Percentiles rank a stretch among this genome's conserved stretches.
Evolutionary conservation across 83 land plant genomes (phyloP).

Genomic region (Isoetes engelmannii): DNA sequence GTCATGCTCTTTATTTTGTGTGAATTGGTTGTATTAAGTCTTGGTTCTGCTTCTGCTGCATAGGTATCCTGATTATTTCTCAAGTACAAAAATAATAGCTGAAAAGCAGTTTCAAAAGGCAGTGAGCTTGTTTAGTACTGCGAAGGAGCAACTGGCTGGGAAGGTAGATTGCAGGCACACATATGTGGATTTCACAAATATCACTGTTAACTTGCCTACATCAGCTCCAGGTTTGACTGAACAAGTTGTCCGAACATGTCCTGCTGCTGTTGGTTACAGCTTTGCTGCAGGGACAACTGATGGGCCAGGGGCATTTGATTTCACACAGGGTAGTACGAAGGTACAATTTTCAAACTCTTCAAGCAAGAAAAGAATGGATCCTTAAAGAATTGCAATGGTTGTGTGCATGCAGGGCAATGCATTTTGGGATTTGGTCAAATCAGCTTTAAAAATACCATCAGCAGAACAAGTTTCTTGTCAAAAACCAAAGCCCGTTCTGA

Average conservation of each 20-base stretch:
- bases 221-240: neutral
- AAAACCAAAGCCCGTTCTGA: slow-evolving; percentile 82
- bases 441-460: slow-evolving; percentile 58
- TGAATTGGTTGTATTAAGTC: slow-evolving; percentile 4
- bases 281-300: slow-evolving; percentile 99
- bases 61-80: slow-evolving; percentile 76
- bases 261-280: slow-evolving; percentile 93
- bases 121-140: slow-evolving; percentile 51
- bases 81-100: slow-evolving; percentile 79
- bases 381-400: slow-evolving; percentile 2
- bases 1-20: neutral
- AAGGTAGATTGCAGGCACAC: slow-evolving; percentile 65
- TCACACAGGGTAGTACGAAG: slow-evolving; percentile 84
- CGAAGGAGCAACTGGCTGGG: slow-evolving; percentile 58
- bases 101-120: slow-evolving; percentile 72
- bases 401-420: slow-evolving; percentile 64
- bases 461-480: slow-evolving; percentile 80
- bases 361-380: neutral
- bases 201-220: slow-evolving; percentile 42
- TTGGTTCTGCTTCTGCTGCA: slow-evolving; percentile 3
- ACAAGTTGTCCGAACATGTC: slow-evolving; percentile 64
- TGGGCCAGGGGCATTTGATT: slow-evolving; percentile 98
- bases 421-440: slow-evolving; percentile 81
- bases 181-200: slow-evolving; percentile 64
- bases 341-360: slow-evolving; percentile 21